Base-by-base conservation (phyloP, 1,284 basidiomycete genomes). In the Apiotrichum montevideense region DNA sequence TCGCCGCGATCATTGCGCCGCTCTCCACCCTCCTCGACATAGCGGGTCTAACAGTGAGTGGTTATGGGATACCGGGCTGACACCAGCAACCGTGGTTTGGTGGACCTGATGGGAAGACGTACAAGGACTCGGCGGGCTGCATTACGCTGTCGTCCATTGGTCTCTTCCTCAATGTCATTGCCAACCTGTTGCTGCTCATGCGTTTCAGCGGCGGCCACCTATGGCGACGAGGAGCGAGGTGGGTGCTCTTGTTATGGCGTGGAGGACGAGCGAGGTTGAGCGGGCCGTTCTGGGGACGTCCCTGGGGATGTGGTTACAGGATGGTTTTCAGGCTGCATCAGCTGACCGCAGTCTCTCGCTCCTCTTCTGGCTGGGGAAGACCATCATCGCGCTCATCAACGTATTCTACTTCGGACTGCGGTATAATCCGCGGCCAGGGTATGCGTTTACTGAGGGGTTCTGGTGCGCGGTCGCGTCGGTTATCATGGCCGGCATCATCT, bases 401-500 rank as follows among this genome's bases (percentile, higher is more conserved):
- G 59, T 79, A 1, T 63, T 71, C 46, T 56, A 71, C 21, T 78
- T 72, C 58, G 66, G 62, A 13, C 46, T 50, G 2, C 13, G 37
- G 11, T 66, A 66, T 4, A 57, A 69, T 9, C 75, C 75, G 53
- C 54, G 55, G 0, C 49, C 63, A 1, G 73, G 67, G 6, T 77
- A 71, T 52, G 21, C 32, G 3, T 79, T 72, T 54, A 59, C 62
- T 15, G 70, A 77, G 57, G 79, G 74, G 0, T 79, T 79, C 63
- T 80, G 77, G 75, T 75, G 73, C 52, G 78, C 77, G 3, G 74
- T 80, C 35, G 61, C 78, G 21, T 76, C 76, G 3, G 58, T 77
- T 40, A 64, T 76, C 46, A 63, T 73, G 29, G 63, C 71, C 4
- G 74, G 74, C 1, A 62, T 77, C 49, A 78, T 79, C 56, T 66